Conservation (phyloP, 495 filamentous ascomycete genomes). For the Aspergillus haitiensis region DNA sequence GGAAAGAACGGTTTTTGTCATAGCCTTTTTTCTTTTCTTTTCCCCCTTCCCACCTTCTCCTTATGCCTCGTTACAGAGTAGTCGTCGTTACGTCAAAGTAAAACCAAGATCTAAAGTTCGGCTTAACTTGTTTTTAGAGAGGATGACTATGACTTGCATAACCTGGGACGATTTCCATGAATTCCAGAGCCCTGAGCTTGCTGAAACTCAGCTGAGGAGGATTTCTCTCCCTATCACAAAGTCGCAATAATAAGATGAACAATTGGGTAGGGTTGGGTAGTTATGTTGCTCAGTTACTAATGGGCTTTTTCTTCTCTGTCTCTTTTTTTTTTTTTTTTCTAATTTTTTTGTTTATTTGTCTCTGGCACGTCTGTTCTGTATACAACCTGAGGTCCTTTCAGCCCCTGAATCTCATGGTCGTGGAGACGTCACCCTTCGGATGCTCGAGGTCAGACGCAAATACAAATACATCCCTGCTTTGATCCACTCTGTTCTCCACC, state of each 20-base stretch:
- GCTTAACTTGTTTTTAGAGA: neutral
- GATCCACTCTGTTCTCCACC: conserved; percentile 4
- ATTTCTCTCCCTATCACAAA: neutral
- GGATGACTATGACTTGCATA: neutral
- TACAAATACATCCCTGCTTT: conserved; percentile 17
- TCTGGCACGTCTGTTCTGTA: neutral
- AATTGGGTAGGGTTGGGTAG: too few species aligned
- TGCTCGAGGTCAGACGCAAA: conserved; percentile 6
- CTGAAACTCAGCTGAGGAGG: neutral
- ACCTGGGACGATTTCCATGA: neutral
- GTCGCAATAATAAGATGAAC: neutral
- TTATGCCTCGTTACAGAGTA: too few species aligned
- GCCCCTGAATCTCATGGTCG: conserved; percentile 8
- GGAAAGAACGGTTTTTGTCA: conserved; percentile 7
- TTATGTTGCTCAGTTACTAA: neutral
- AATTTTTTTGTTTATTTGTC: neutral
- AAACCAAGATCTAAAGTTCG: neutral
- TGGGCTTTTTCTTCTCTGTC: neutral
- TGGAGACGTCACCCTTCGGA: neutral
- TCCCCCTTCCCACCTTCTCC: neutral
- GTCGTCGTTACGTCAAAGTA: too few species aligned
- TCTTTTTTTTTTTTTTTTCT: neutral
- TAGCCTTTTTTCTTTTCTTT: neutral
- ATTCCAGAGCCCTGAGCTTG: neutral
- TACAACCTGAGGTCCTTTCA: neutral